Base-by-base conservation (phyloP, 2,329 filamentous ascomycete genomes). In the Aspergillus sp. region DNA sequence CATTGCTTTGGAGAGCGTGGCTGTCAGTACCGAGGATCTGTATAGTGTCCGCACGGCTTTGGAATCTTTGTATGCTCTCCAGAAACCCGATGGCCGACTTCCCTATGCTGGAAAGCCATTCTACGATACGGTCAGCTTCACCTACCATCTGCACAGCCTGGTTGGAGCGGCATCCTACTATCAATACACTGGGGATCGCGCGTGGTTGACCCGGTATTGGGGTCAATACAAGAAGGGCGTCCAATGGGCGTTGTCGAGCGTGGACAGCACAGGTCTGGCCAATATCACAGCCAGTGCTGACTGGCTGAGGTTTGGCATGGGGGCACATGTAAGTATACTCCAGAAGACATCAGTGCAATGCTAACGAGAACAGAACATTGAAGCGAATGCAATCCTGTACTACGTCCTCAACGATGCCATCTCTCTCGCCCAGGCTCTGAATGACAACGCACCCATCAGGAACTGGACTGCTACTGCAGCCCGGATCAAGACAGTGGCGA, bases 1-100 rank as follows among this genome's bases (percentile, higher is more conserved):
- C 4, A 84, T 87, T 61, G 82, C 84, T 4, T 76, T 85, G 0
- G 84, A 85, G 2, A 80, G 77, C 32, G 79, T 85, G 12, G 80
- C 83, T 9, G 80, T 86, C 2, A 84, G 82, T 7, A 86, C 84
- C 0, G 80, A 81, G 28, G 83, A 86, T 65, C 72, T 85, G 52
- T 75, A 80, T 19, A 79, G 79, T 38, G 76, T 85, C 7, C 76
- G 78, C 17, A 84, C 84, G 61, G 82, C 81, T 0, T 62, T 87
- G 2, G 78, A 80, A 52, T 79, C 80, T 1, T 70, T 82, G 6
- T 84, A 84, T 55, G 76, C 76, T 1, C 62, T 79, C 4, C 82
- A 85, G 63, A 70, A 76, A 43, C 47, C 70, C 1, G 75, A 79
- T 49, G 82, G 82, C 5, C 73, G 73, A 12, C 73, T 85, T 17